Conservation (phyloP, 2,329 filamentous ascomycete genomes). For the Chrysoporthe cubensis region DNA sequence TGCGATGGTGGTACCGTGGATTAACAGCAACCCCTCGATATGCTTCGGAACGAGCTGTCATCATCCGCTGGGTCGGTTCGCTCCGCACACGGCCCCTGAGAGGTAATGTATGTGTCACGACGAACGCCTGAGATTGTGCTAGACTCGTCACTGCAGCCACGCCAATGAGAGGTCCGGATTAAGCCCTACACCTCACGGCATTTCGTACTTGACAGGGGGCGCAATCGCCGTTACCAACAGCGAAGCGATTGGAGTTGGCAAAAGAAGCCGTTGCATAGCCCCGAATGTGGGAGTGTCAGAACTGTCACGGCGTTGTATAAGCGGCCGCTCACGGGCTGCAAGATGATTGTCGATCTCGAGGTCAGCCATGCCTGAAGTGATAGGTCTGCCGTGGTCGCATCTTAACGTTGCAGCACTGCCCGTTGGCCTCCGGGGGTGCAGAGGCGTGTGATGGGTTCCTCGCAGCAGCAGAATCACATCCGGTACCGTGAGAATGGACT, state of each 20-base stretch:
- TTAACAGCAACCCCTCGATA: conserved; percentile 5
- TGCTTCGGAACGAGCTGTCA: neutral
- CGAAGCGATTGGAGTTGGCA: neutral
- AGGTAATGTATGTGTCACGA: too few species aligned
- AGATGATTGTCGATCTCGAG: conserved; percentile 4
- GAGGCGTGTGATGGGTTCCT: neutral
- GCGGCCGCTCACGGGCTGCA: neutral
- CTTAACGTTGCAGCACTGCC: conserved; percentile 8
- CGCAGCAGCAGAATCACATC: neutral
- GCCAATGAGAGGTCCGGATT: neutral
- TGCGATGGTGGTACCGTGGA: neutral
- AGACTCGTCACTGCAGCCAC: neutral
- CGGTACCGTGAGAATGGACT: neutral
- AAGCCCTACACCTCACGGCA: neutral
- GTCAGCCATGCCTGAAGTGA: conserved; percentile 4
- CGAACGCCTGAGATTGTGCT: neutral
- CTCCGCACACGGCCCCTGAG: too few species aligned
- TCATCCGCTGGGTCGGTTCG: too few species aligned
- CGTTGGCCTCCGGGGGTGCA: conserved; percentile 4
- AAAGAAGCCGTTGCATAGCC: neutral
- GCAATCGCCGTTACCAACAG: neutral
- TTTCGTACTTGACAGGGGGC: neutral
- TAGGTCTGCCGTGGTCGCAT: neutral
- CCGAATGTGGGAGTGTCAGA: neutral
- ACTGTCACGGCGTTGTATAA: neutral